These are phyloP conservation scores for Anthracocystis setariae DNA, from an alignment of 1,284 basidiomycete species.

Conservation along the genomic window DNA sequence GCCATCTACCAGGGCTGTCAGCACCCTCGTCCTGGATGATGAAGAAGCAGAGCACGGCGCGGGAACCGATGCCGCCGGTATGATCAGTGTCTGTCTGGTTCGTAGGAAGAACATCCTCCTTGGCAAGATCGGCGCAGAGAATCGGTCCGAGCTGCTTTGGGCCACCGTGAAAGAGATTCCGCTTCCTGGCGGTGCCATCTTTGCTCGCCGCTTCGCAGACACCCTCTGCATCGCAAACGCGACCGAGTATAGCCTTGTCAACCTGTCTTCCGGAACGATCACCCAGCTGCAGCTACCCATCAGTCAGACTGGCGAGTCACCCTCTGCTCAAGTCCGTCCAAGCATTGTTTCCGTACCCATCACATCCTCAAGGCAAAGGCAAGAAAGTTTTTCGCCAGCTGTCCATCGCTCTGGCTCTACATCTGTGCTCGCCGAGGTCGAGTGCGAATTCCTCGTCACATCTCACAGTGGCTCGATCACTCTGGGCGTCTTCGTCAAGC, in stretches of 20 bases:
- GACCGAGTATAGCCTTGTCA: slow-evolving; percentile 59
- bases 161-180: slow-evolving; percentile 54
- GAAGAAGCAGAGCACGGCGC: slow-evolving; percentile 26
- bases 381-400: slow-evolving; percentile 22
- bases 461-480: slow-evolving; percentile 60
- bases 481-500: slow-evolving; percentile 62
- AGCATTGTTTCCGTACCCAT: slow-evolving; percentile 57
- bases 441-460: slow-evolving; percentile 63
- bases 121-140: slow-evolving; percentile 49
- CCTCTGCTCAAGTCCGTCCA: slow-evolving; percentile 59
- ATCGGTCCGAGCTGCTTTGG: slow-evolving; percentile 51
- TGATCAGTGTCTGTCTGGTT: slow-evolving; percentile 60
- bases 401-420: slow-evolving; percentile 4
- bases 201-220: slow-evolving; percentile 58
- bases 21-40: slow-evolving; percentile 47
- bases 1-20: slow-evolving; percentile 42
- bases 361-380: not conserved
- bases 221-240: slow-evolving; percentile 62
- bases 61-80: slow-evolving; percentile 43
- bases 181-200: slow-evolving; percentile 58
- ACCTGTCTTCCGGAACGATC: slow-evolving; percentile 47
- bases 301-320: slow-evolving; percentile 57
- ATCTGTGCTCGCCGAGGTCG: slow-evolving; percentile 1
- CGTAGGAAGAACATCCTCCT: slow-evolving; percentile 58
- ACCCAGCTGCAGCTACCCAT: slow-evolving; percentile 64